Evolutionary conservation across 495 filamentous ascomycete species (phyloP), one percentile per base, ranked within the genome.

Genomic region (Cenococcum geophilum): DNA sequence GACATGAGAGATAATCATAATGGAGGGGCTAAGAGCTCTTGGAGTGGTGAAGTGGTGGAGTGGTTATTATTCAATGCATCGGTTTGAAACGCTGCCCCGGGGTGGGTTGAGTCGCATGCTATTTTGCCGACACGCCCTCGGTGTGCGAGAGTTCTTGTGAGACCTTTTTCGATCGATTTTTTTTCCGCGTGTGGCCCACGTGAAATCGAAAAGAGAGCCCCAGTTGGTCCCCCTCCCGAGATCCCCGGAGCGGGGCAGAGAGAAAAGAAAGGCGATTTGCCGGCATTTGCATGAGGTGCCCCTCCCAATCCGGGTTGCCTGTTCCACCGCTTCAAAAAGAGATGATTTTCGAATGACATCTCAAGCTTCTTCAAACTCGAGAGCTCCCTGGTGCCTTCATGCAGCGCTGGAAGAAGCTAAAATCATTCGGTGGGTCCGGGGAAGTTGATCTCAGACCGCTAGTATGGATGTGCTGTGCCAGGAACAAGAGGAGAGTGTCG

Each of bases 361-460:
- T 23, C 51, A 50, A 35, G 48, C 59, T 43, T 48, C 50, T 37
- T 48, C 35, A 18, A 51, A 20, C 58, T 60, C 36, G 25, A 25
- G 18, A 20, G 22, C 12, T 34, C 48, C 27, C 16, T 25, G 27
- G 20, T 22, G 25, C 35, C 64, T 59, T 55, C 55, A 59, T 62
- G 64, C 64, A 61, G 63, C 45, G 20, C 22, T 10, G 35, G 27
- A 32, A 27, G 53, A 25, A 53, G 43, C 63, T 59, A 66, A 56
- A 25, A 45, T 55, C 48, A 48, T 45, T 14, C 22, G 35, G 65
- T 68, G 65, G 65, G 65, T 68, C 65, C 65, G 65, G 65, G 65
- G 65, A 68, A 68, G 65, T 23, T 59, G 51, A 61, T 68, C 65
- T 57, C 36, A 34, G 51, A 55, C 61, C 65, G 65, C 35, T 58